A percentile compares a stretch with the other conserved stretches of the same genome.
Conservation (phyloP, 805 yeast species). For the Metschnikowia anglica region DNA sequence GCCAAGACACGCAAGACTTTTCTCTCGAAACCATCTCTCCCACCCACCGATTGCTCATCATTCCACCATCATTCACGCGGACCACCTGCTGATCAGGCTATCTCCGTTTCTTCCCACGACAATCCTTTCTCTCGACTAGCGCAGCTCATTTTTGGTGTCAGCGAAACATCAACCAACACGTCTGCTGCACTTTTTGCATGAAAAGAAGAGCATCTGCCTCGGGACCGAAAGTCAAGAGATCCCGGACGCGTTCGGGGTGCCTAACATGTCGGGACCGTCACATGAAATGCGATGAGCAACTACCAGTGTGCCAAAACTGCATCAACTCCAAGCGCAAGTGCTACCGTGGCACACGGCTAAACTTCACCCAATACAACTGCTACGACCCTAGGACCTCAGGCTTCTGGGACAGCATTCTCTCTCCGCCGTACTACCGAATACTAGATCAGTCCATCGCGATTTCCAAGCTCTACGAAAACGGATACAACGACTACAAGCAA, state of each 20-base stretch:
- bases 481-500: conserved; percentile 30
- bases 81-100: background rate
- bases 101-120: background rate
- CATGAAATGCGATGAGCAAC: conserved; percentile 65
- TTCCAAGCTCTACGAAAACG: conserved; percentile 40
- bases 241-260: conserved; percentile 52
- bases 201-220: conserved; percentile 1
- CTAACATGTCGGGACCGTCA: conserved; percentile 63
- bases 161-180: background rate
- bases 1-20: background rate
- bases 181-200: conserved; percentile 5
- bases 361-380: conserved; percentile 43
- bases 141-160: background rate
- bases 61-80: background rate
- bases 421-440: conserved; percentile 19
- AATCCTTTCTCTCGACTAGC: background rate
- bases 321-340: conserved; percentile 49
- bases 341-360: conserved; percentile 46
- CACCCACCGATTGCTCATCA: background rate
- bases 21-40: background rate
- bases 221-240: conserved; percentile 26
- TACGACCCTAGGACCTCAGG: conserved; percentile 28
- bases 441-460: conserved; percentile 46
- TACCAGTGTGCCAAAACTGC: conserved; percentile 60
- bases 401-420: background rate